Base-by-base conservation (phyloP, 2,329 filamentous ascomycete genomes). In the Mycogone perniciosa region DNA sequence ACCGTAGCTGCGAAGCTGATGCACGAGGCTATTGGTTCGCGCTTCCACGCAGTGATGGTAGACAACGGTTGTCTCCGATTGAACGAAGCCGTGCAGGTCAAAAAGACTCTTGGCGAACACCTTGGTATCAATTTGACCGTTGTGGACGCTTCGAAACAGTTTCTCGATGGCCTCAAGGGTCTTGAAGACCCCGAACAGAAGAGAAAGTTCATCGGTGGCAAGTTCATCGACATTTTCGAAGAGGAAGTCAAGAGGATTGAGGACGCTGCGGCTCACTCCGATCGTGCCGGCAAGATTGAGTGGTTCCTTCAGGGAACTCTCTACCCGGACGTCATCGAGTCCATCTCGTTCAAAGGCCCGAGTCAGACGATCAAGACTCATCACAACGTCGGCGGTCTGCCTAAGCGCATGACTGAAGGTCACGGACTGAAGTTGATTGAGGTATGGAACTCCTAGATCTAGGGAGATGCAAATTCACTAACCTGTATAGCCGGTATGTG, bases 81-180 rank as follows among this genome's bases (percentile, higher is more conserved):
- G 31, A 85, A 96, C 63, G 93, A 97, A 69, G 90, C 86, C 58
- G 73, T 84, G 58, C 76, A 85, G 61, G 93, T 97, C 47, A 85
- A 95, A 69, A 75, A 89, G 68, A 91, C 83, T 0, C 79, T 97
- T 2, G 77, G 78, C 2, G 68, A 90, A 62, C 84, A 93, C 58
- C 80, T 97, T 1, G 88, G 88, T 1, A 95, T 97, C 68, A 93
- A 96, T 68, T 76, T 97, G 3, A 95, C 88, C 0, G 85, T 97
- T 30, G 82, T 95, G 2, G 87, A 97, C 64, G 90, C 82, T 0
- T 78, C 79, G 7, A 76, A 95, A 54, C 73, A 80, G 29, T 97
- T 97, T 75, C 75, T 96, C n/a, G 72, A 73, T 31, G 77, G 83
- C 27, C 81, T 97, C 1, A 79, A 81, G 57, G 92, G 89, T 13